Evolutionary conservation across 2,329 filamentous ascomycete species (phyloP).

Genomic region (Alternaria postmessia): DNA sequence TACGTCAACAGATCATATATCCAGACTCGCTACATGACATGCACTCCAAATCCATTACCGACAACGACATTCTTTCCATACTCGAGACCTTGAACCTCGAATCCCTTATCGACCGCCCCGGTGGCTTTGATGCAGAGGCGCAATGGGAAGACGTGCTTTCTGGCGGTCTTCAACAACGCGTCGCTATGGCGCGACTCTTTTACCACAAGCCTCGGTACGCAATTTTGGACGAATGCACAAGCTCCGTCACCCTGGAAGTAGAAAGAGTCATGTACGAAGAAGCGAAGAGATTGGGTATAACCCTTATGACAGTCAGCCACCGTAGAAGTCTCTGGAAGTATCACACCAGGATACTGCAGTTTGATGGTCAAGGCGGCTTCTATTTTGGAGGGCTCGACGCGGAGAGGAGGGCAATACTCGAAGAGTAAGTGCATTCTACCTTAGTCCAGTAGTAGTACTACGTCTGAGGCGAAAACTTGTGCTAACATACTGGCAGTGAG

Average conservation of each 20-base stretch:
- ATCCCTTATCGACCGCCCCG: slow-evolving; percentile 78
- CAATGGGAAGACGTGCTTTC: slow-evolving; percentile 97
- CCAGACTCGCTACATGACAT: slow-evolving; percentile 89
- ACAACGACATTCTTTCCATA: slow-evolving; percentile 79
- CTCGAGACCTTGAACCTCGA: slow-evolving; percentile 83
- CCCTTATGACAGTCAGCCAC: slow-evolving; percentile 96
- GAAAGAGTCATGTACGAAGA: slow-evolving; percentile 98
- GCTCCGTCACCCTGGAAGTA: slow-evolving; percentile 90
- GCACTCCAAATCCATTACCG: slow-evolving; percentile 82
- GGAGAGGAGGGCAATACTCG: slow-evolving; percentile 80
- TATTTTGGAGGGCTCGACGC: slow-evolving; percentile 91
- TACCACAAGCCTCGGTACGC: slow-evolving; percentile 94
- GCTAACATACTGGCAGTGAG: slow-evolving; percentile 62
- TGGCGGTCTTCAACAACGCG: slow-evolving; percentile 90
- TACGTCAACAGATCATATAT: slow-evolving; percentile 98
- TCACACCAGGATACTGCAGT: slow-evolving; percentile 92
- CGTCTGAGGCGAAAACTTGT: slow-evolving; percentile 1
- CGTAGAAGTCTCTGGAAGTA: slow-evolving; percentile 94
- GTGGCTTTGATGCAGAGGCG: slow-evolving; percentile 90
- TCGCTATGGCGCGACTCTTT: slow-evolving; percentile 95
- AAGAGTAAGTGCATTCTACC: slow-evolving; percentile 68
- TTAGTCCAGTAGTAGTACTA: not conserved
- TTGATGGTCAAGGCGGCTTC: slow-evolving; percentile 91
- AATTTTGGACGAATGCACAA: slow-evolving; percentile 96
- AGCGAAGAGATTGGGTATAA: slow-evolving; percentile 89